Evolutionary conservation across 2,329 filamentous ascomycete genomes (phyloP).

Genomic region (Stachybotrys echinatus): DNA sequence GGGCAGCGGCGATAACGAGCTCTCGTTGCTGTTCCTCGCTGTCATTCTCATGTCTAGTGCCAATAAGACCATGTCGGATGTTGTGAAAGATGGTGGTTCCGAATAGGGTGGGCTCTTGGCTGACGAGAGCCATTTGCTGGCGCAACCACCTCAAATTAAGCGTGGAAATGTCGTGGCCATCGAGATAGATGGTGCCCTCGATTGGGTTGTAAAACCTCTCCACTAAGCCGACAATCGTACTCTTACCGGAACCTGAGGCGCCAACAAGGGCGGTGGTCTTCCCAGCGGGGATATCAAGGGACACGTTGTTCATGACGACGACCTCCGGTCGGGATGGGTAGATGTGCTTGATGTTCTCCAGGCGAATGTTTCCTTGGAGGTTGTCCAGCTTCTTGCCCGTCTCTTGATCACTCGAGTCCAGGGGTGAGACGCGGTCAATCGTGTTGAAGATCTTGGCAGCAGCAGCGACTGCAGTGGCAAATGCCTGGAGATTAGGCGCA

Average conservation of each 20-base stretch:
- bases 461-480: slow-evolving; percentile 76
- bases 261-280: slow-evolving; percentile 93
- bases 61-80: slow-evolving; percentile 85
- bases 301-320: slow-evolving; percentile 79
- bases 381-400: slow-evolving; percentile 68
- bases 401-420: slow-evolving; percentile 67
- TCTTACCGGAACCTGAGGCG: slow-evolving; percentile 91
- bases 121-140: slow-evolving; percentile 87
- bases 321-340: slow-evolving; percentile 93
- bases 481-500: slow-evolving; percentile 79
- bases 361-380: slow-evolving; percentile 72
- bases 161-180: slow-evolving; percentile 74
- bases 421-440: slow-evolving; percentile 80
- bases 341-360: slow-evolving; percentile 82
- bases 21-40: slow-evolving; percentile 62
- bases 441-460: slow-evolving; percentile 90
- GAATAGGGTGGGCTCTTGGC: slow-evolving; percentile 89
- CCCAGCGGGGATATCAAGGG: slow-evolving; percentile 73
- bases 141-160: slow-evolving; percentile 88
- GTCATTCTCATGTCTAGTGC: slow-evolving; percentile 66
- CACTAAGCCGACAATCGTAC: slow-evolving; percentile 86
- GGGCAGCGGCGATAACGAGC: slow-evolving; percentile 74
- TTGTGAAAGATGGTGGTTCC: slow-evolving; percentile 85
- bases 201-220: slow-evolving; percentile 94
- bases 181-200: slow-evolving; percentile 69